Evolutionary conservation across 1,284 basidiomycete genomes (phyloP), one percentile per base, ranked within the genome.

Genomic region (Vanrija pseudolonga): DNA sequence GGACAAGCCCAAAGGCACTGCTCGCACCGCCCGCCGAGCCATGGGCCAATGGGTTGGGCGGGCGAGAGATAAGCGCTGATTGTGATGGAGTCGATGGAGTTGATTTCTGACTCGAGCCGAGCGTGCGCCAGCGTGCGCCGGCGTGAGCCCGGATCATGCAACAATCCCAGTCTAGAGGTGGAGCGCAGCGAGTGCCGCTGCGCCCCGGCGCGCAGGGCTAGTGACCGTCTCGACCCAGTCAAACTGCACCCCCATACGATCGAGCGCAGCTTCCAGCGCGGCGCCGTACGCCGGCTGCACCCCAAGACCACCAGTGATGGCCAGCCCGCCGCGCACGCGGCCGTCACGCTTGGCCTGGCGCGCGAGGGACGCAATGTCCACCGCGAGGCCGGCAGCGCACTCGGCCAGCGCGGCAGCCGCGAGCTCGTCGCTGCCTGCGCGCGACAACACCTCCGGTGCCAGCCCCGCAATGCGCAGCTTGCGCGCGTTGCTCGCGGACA

Each of bases 391-490:
- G 7, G 73, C 66, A 2, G 85, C 82, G 45, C 80, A 81, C 0
- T 68, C 50, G 8, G 2, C 45, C 77, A 23, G 73, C 71, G 15
- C 89, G 72, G n/a, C 88, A 80, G 19, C 75, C 71, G 45, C 85
- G 60, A 7, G 86, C 85, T 43, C 87, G 77, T 36, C 80, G 75
- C 64, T 88, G 85, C 4, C 69, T 66, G 86, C 87, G 2, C 84
- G 82, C 4, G 80, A 71, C 66, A 90, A 88, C 17, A 89, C 85
- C 42, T 88, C 70, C 1, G 87, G 88, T 3, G 85, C 78, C 17
- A 89, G 82, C 24, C 81, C 80, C 2, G 86, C 87, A 6, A 90
- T 78, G 1, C 87, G 82, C 64, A 86, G 85, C 77, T 90, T 87
- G 51, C 85, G 81, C 4, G 79, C 70, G 50, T 61, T 57, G 19